A percentile compares a stretch with the other conserved stretches of the same genome.
Conservation (phyloP, 192 early-diverging fungal genomes). For the Coemansia nantahalensis region DNA sequence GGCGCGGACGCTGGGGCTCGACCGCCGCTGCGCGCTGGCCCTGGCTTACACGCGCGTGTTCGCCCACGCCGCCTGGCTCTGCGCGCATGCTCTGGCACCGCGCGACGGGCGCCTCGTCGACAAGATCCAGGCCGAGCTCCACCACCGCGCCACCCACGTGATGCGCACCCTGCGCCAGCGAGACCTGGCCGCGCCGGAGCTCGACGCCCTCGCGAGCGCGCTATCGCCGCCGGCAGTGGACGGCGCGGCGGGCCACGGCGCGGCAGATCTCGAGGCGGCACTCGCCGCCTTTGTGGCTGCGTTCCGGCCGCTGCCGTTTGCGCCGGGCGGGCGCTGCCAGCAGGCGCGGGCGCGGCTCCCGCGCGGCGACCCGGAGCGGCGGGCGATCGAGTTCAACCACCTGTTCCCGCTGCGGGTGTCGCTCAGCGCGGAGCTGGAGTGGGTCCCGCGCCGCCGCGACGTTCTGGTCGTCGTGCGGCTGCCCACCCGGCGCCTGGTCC, state of each 20-base stretch:
- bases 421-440: slow-evolving; percentile 11
- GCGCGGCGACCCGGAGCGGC: background rate
- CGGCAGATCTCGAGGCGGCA: background rate
- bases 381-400: slow-evolving; percentile 31
- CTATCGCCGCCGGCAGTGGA: background rate
- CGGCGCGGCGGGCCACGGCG: background rate
- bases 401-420: slow-evolving; percentile 34
- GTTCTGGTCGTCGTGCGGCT: slow-evolving; percentile 16
- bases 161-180: background rate
- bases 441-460: slow-evolving; percentile 17
- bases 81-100: slow-evolving; percentile 2
- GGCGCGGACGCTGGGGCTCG: slow-evolving; percentile 29
- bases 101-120: slow-evolving; percentile 17
- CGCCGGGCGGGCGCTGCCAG: slow-evolving; percentile 20
- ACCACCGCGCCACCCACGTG: slow-evolving; percentile 9
- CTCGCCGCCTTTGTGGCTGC: slow-evolving; percentile 7
- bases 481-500: slow-evolving; percentile 19
- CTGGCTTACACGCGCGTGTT: slow-evolving; percentile 29
- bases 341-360: slow-evolving; percentile 9
- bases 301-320: slow-evolving; percentile 24
- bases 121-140: slow-evolving; percentile 27
- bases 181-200: slow-evolving; percentile 5
- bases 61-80: slow-evolving; percentile 38
- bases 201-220: background rate
- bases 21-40: slow-evolving; percentile 7